Percentiles rank a stretch among this genome's conserved stretches.
These are phyloP conservation scores for Pythium sukuiense DNA, from an alignment of 352 stramenopile species.

Conservation along the genomic window DNA sequence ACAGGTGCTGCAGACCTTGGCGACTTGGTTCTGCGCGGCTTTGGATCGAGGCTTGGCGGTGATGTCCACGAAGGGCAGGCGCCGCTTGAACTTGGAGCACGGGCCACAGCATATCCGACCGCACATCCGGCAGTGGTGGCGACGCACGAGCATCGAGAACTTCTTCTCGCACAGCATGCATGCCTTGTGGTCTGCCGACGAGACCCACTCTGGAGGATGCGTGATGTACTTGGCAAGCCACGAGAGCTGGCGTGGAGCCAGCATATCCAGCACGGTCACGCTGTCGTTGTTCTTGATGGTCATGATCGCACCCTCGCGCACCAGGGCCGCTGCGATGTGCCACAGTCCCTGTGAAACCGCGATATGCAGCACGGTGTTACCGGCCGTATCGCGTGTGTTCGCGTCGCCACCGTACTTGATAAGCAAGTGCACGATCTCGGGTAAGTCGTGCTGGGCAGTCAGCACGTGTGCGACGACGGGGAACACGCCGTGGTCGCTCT, in stretches of 20 bases:
- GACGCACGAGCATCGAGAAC: conserved; percentile 69
- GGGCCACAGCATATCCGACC: conserved; percentile 78
- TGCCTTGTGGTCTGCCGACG: conserved; percentile 52
- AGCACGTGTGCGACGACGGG: conserved; percentile 77
- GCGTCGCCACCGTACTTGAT: conserved; percentile 77
- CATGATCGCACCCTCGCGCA: conserved; percentile 65
- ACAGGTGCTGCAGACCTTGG: conserved; percentile 76
- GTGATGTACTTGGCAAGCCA: conserved; percentile 81
- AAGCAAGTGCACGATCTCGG: conserved; percentile 68
- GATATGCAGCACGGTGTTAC: conserved; percentile 82
- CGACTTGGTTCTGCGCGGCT: conserved; percentile 44
- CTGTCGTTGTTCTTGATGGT: conserved; percentile 76
- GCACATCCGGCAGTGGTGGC: conserved; percentile 82
- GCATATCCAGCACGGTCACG: conserved; percentile 71
- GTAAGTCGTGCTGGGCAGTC: conserved; percentile 66
- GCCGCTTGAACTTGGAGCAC: conserved; percentile 79
- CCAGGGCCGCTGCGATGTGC: conserved; percentile 67
- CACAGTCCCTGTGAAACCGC: conserved; percentile 73
- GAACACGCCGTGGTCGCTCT: conserved; percentile 73
- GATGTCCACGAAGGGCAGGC: conserved; percentile 55
- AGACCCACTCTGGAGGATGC: conserved; percentile 72
- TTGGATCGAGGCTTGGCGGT: conserved; percentile 35
- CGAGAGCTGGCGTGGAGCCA: conserved; percentile 65
- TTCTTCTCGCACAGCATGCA: conserved; percentile 76
- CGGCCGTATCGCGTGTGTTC: conserved; percentile 64